Evolutionary conservation across 2,329 filamentous ascomycete species (phyloP), one percentile per base, ranked within the genome.

Genomic region (Aureobasidium pullulans): DNA sequence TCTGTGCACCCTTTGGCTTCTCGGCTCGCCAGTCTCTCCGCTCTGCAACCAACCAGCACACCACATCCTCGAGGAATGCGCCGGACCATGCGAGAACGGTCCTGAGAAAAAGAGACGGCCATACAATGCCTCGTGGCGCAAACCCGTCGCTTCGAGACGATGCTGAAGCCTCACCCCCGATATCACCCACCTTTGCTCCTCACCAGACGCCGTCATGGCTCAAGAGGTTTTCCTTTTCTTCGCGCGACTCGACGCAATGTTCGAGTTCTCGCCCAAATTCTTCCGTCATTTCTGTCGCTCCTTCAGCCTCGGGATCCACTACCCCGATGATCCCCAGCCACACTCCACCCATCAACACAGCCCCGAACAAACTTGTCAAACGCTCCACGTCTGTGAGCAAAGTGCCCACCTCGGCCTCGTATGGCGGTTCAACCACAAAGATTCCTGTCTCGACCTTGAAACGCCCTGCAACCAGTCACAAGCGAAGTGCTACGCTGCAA

Each of bases 291-390:
- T 79, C 79, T 48, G 54, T 74, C 43, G 42, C 54, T 47, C 54
- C 77, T 61, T 77, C 77, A 11, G 70, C 76, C 62, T 70, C 74
- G 57, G 75, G 73, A 61, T 90, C 87, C 37, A 81, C 79, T 1
- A 83, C 81, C 28, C 85, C 87, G 15, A 87, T 90, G 60, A 71
- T 87, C 23, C 69, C 74, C 70, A 64, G 73, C 71, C 66, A 19
- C 67, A 67, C 11, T 32, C 43, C 43, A 32, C 43, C 56, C 50
- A 46, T 49, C 40, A 48, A 56, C 62, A 15, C 70, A 74, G 42
- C 49, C 40, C 86, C 84, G 16, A 92, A 92, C 72, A 91, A 90
- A 75, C 78, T 92, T 42, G 87, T 91, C 56, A 93, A 93, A 73
- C 84, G 88, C 62, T 79, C 83, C 39, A 80, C 85, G 3, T 84